Evolutionary conservation across 2,329 filamentous ascomycete species (phyloP).

Genomic region (Sarocladium kiliense): DNA sequence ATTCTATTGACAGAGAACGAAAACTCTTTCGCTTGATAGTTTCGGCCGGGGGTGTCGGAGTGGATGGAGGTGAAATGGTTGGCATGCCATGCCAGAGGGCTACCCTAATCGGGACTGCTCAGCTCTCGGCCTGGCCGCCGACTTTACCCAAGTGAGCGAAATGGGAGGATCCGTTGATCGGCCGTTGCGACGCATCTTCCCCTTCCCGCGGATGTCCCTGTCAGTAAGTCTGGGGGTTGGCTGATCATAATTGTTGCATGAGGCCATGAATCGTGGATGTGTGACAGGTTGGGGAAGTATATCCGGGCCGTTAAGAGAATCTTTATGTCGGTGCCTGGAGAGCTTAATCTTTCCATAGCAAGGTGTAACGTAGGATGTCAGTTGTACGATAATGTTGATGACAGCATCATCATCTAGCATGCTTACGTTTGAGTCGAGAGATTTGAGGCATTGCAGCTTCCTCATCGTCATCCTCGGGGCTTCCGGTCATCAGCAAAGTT

Average conservation of each 20-base stretch:
- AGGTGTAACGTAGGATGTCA: background rate
- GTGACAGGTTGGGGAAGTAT: background rate
- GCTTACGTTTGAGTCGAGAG: no score
- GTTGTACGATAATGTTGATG: no score
- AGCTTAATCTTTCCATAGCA: background rate
- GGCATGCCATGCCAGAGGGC: background rate
- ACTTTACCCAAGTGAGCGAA: constrained; percentile 17
- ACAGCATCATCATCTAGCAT: no score
- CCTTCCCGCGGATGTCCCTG: background rate
- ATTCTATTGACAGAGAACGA: background rate
- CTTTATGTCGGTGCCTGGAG: background rate
- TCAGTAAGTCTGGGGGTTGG: no score
- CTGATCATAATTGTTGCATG: no score
- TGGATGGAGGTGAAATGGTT: background rate
- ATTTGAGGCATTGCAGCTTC: no score
- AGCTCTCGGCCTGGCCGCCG: constrained; percentile 23
- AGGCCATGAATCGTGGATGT: background rate
- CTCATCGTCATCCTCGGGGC: no score
- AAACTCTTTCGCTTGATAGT: constrained; percentile 2
- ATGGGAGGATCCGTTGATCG: background rate
- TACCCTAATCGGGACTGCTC: constrained; percentile 11
- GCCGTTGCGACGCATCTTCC: background rate
- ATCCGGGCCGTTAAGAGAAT: background rate
- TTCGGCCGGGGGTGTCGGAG: background rate
- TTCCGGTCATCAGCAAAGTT: no score